Conservation (phyloP, 75 land plant genomes). For the Pseudotsuga menziesii region DNA sequence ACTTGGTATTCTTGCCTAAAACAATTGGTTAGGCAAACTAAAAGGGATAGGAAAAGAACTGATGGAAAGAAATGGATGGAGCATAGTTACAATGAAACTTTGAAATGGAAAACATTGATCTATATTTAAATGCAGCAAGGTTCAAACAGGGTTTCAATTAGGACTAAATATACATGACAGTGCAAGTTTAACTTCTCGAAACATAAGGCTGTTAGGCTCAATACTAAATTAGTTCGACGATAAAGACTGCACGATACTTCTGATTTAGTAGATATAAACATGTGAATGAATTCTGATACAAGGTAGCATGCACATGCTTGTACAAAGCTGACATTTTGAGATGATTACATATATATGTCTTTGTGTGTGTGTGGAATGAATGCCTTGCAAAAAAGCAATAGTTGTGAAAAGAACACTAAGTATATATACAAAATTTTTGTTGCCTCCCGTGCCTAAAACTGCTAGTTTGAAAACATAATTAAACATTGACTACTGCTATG, state of each 20-base stretch:
- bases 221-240: not conserved
- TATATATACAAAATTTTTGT: too few relatives aligned
- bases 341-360: too few relatives aligned
- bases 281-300: too few relatives aligned
- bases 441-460: too few relatives aligned
- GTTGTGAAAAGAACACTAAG: too few relatives aligned
- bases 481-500: too few relatives aligned
- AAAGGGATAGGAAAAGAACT: not conserved
- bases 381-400: too few relatives aligned
- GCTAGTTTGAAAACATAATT: too few relatives aligned
- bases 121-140: not conserved
- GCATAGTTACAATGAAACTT: not conserved
- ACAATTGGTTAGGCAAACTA: not conserved
- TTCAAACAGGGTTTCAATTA: not conserved
- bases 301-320: too few relatives aligned
- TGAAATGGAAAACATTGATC: slow-evolving; percentile 2
- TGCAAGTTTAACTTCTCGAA: not conserved
- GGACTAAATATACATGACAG: not conserved
- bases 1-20: not conserved
- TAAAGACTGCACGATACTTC: not conserved
- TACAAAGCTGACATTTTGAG: too few relatives aligned
- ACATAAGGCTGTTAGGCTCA: not conserved
- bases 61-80: not conserved
- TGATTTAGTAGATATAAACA: too few relatives aligned
- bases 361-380: too few relatives aligned